Evolutionary conservation across 1,284 basidiomycete genomes (phyloP), one percentile per base, ranked within the genome.

Genomic region (Exobasidium cylindrosporum): DNA sequence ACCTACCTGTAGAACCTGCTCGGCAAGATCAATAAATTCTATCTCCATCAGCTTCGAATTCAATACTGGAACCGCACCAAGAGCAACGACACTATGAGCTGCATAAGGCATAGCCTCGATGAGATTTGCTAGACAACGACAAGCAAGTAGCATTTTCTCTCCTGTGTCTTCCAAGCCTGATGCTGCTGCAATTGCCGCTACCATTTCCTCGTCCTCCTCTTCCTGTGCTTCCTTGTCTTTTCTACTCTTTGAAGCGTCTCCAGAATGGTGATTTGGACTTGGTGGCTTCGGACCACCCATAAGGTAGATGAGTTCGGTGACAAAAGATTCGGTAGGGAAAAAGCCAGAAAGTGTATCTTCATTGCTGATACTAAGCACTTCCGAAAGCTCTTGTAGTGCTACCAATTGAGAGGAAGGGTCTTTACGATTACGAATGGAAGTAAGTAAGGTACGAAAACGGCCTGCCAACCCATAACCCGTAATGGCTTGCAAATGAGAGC

Each of bases 301-400:
- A 68, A 97, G 92, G 76, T 88, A 87, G 66, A 99, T 88, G 50
- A 98, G 86, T 81, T 97, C 96, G 70, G 88, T 87, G 46, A 95
- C 91, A 78, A 93, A 97, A 14, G 88, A 86, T 73, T 95, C 92
- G 29, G 93, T 89, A 67, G 91, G 91, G 82, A 98, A 95, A 40
- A 90, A 95, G 49, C 92, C 93, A 14, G 91, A 90, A 46, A 99
- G 84, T 0, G 92, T 97, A 80, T 98, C 96, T 82, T 98, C 95
- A 5, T 92, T 97, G 81, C 91, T 92, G 82, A 98, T 94, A 67
- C 91, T 91, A 60, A 98, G 87, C 49, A 97, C 81, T 79, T 98
- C 96, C 78, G 90, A 92, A 59, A 97, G 86, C 77, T 98, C 95
- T 77, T 97, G 92, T 14, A 99, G 83, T 2, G 93, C 92, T 3